Conservation (phyloP, 192 early-diverging fungal genomes). For the Mortierella hygrophila region DNA sequence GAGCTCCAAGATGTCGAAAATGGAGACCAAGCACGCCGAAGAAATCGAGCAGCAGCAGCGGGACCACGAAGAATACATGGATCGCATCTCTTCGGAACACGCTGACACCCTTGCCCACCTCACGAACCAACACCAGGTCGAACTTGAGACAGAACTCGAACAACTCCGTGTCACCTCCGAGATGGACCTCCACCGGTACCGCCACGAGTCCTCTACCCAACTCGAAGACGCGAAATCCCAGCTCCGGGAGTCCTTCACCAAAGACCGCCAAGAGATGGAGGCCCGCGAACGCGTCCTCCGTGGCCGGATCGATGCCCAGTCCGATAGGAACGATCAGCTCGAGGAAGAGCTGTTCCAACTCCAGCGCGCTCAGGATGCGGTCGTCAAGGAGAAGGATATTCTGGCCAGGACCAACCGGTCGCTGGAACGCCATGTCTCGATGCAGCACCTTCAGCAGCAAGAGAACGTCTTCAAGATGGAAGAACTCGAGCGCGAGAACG, state of each 20-base stretch:
- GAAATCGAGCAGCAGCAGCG: constrained; percentile 29
- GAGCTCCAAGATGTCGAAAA: constrained; percentile 32
- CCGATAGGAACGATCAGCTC: constrained; percentile 1
- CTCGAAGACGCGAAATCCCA: not conserved
- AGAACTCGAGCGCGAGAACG: constrained; percentile 28
- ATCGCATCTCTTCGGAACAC: constrained; percentile 16
- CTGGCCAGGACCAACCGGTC: constrained; percentile 30
- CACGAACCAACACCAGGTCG: constrained; percentile 4
- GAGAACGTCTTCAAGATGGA: constrained; percentile 40
- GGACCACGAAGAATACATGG: constrained; percentile 20
- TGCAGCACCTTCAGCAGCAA: constrained; percentile 42
- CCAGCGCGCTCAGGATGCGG: not conserved
- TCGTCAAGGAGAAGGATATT: constrained; percentile 15
- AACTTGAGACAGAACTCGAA: not conserved
- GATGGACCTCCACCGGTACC: not conserved
- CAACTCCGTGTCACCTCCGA: not conserved
- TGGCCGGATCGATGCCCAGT: constrained; percentile 15
- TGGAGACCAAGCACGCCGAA: constrained; percentile 36
- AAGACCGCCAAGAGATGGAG: constrained; percentile 17
- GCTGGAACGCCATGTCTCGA: constrained; percentile 39
- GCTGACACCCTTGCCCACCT: constrained; percentile 2
- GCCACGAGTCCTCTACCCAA: not conserved
- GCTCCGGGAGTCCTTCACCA: constrained; percentile 1
- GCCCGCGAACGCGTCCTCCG: constrained; percentile 37
- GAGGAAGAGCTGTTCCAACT: constrained; percentile 36